Percentiles rank a stretch among this genome's conserved stretches.
These are phyloP conservation scores for Gaultheria prostrata DNA, from an alignment of 148 eudicot species.

Conservation along the genomic window DNA sequence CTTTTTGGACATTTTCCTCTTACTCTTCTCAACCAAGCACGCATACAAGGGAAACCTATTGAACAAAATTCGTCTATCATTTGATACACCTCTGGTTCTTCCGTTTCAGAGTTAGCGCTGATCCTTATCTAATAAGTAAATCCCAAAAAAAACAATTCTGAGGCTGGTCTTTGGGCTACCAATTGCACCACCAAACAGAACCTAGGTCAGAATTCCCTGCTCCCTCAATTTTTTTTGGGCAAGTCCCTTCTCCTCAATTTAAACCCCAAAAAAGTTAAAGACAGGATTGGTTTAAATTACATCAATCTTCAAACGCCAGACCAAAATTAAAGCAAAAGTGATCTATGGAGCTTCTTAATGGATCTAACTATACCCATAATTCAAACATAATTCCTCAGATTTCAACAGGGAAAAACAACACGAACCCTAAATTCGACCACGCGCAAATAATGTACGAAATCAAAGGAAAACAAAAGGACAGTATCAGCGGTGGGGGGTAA, in stretches of 20 bases:
- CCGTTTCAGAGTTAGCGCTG: no score
- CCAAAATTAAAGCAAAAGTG: not conserved
- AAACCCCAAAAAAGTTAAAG: not conserved
- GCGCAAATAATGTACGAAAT: not conserved
- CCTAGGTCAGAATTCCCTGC: not conserved
- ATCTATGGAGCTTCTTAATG: not conserved
- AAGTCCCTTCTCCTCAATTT: not conserved
- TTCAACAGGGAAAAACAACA: no score
- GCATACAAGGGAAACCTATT: not conserved
- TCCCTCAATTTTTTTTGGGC: not conserved
- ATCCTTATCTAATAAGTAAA: no score
- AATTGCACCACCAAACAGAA: constrained; percentile 1
- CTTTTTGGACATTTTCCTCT: not conserved
- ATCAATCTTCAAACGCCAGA: not conserved
- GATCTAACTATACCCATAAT: not conserved
- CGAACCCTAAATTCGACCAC: constrained; percentile 10
- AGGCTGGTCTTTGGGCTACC: no score
- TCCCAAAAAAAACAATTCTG: no score
- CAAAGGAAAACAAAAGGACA: not conserved
- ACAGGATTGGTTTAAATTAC: not conserved
- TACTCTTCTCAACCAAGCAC: not conserved
- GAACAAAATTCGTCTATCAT: not conserved
- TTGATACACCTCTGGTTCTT: no score
- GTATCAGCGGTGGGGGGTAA: not conserved
- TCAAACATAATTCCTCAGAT: not conserved